phyloP scores from a whole-genome alignment of 1,284 basidiomycete species.

The Tilletiaria anomala region DNA sequence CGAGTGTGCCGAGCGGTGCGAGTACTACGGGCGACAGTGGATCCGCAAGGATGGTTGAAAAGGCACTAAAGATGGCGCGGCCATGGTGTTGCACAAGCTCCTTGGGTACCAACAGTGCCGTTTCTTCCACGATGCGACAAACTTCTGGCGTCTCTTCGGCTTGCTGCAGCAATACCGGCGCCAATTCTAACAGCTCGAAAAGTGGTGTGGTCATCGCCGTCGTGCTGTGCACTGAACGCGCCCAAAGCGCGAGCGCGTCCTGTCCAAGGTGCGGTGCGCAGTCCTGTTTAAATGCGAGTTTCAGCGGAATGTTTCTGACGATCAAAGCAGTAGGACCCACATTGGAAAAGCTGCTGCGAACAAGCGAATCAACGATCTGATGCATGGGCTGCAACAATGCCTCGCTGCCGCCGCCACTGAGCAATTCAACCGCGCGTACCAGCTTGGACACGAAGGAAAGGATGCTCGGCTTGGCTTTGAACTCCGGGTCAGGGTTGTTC shows the following conservation, averaged over 20 bases:
- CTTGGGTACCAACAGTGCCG: constrained; percentile 22
- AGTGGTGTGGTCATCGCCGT: constrained; percentile 25
- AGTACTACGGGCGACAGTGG: constrained; percentile 22
- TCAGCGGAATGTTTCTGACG: too few relatives aligned
- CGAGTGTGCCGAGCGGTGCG: constrained; percentile 20
- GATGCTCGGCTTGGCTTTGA: constrained; percentile 26
- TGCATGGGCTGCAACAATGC: neutral
- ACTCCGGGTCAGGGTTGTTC: constrained; percentile 25
- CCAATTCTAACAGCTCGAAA: constrained; percentile 19
- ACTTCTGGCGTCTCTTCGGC: constrained; percentile 31
- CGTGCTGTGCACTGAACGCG: constrained; percentile 23
- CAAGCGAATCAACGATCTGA: neutral
- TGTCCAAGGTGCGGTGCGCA: constrained; percentile 22
- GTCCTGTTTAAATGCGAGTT: too few relatives aligned
- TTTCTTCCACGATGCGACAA: constrained; percentile 27
- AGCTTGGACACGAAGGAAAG: constrained; percentile 32
- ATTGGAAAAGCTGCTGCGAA: neutral
- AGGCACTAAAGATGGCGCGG: constrained; percentile 12
- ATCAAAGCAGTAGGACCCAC: too few relatives aligned
- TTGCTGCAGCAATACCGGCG: constrained; percentile 17
- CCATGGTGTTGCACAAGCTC: constrained; percentile 23
- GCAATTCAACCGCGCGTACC: constrained; percentile 22
- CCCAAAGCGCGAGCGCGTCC: constrained; percentile 34
- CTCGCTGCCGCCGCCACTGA: constrained; percentile 4
- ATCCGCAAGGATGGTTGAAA: constrained; percentile 22